phyloP scores from a whole-genome alignment of 1,284 basidiomycete species.

The Ceratobasidium sp. region DNA sequence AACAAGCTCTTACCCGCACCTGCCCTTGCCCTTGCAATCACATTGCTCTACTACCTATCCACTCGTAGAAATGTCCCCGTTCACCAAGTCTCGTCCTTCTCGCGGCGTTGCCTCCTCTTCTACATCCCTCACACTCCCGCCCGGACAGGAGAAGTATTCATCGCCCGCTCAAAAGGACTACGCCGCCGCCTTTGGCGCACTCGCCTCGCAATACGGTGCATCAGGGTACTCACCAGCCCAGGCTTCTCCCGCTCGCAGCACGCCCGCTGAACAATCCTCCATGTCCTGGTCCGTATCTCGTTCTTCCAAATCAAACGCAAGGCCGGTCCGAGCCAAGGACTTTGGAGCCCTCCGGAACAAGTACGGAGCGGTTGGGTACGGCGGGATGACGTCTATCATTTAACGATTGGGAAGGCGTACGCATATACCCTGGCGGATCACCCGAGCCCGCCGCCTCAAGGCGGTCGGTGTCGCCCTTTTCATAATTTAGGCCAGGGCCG shows the following conservation, averaged over 20 bases:
- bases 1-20: neutral
- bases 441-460: too few species aligned
- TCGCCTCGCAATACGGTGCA: slow-evolving; percentile 37
- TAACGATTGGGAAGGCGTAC: neutral
- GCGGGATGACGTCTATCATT: slow-evolving; percentile 33
- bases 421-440: neutral
- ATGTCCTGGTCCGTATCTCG: neutral
- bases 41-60: slow-evolving; percentile 1
- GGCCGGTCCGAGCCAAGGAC: slow-evolving; percentile 24
- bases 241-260: neutral
- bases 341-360: slow-evolving; percentile 31
- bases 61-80: slow-evolving; percentile 35
- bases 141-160: slow-evolving; percentile 28
- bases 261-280: neutral
- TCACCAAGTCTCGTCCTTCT: slow-evolving; percentile 22
- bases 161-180: slow-evolving; percentile 30
- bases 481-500: too few species aligned
- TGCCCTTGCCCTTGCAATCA: neutral
- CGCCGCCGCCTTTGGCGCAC: slow-evolving; percentile 36
- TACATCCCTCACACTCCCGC: slow-evolving; percentile 11
- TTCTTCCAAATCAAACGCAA: neutral
- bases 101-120: slow-evolving; percentile 21
- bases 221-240: slow-evolving; percentile 7
- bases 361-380: slow-evolving; percentile 32
- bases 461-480: too few species aligned